These are phyloP conservation scores for Mytilinidion resinicola DNA, from an alignment of 495 filamentous ascomycete species.

Conservation along the genomic window DNA sequence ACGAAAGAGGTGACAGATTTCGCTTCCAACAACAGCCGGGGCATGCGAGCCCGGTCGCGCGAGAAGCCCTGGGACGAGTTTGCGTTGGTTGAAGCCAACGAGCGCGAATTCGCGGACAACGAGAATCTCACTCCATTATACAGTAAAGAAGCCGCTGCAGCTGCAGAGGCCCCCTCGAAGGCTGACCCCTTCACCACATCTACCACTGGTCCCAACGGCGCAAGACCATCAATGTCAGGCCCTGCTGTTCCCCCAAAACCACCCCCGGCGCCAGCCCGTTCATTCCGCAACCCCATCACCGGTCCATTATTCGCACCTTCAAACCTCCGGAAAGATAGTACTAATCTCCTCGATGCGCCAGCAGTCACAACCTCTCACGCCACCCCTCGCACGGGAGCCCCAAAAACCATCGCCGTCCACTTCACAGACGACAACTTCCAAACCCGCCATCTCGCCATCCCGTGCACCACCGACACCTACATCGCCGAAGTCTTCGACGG, in stretches of 20 bases:
- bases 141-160: slow-evolving; percentile 50
- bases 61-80: slow-evolving; percentile 92
- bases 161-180: slow-evolving; percentile 25
- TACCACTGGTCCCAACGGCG: background rate
- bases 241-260: slow-evolving; percentile 12
- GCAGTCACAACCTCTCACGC: slow-evolving; percentile 42
- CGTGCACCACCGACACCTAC: slow-evolving; percentile 88
- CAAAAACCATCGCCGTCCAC: slow-evolving; percentile 79
- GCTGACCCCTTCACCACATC: slow-evolving; percentile 24
- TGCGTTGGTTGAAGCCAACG: slow-evolving; percentile 75
- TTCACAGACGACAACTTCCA: slow-evolving; percentile 63
- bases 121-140: slow-evolving; percentile 66
- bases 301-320: slow-evolving; percentile 34
- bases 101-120: slow-evolving; percentile 71
- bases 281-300: slow-evolving; percentile 38
- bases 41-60: slow-evolving; percentile 61
- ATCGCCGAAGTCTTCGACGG: slow-evolving; percentile 86
- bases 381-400: slow-evolving; percentile 64
- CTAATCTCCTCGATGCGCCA: slow-evolving; percentile 44
- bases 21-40: slow-evolving; percentile 81
- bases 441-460: slow-evolving; percentile 41
- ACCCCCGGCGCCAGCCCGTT: slow-evolving; percentile 32
- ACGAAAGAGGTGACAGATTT: slow-evolving; percentile 77
- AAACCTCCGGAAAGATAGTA: slow-evolving; percentile 34
- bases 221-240: background rate